Evolutionary conservation across 1,284 basidiomycete species (phyloP), one percentile per base, ranked within the genome.

Genomic region (Amylostereum areolatum): DNA sequence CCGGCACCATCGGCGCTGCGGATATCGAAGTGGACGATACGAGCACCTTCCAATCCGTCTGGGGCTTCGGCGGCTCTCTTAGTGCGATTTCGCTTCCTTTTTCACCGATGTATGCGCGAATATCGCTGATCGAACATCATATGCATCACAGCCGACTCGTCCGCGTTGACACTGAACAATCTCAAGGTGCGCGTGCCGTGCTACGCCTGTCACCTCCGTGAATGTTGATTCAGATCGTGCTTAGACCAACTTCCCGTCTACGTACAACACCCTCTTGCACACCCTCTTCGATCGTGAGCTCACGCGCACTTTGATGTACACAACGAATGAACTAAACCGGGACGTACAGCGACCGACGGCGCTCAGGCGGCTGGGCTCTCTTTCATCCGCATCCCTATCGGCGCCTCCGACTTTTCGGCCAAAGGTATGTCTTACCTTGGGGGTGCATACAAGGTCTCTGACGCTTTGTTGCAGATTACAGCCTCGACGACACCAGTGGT

Each of bases 371-470:
- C 77, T 3, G 77, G 77, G 2, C 62, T 79, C 29, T 69, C 72
- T 7, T 75, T 74, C 55, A 59, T 80, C 40, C 71, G 78, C n/a
- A 68, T 78, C n/a, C 70, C 75, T 0, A 66, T 80, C 12, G 78
- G 77, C 34, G 74, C 77, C 5, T 66, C 72, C 24, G 77, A 79
- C 60, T 77, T 79, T 57, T 73, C 72, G 11, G 46, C 65, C 2
- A 58, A 47, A 0, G 45, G 69, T 69, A 52, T 34, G 58, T 45
- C 18, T 27, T 24, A 2, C 24, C 29, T 40, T 47, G 31, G 25
- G 5, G 24, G 10, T 33, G 34, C 31, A n/a, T 36, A 1, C 12
- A 8, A 12, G 36, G 12, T 35, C 31, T 29, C n/a, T 27, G 9
- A 29, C 12, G 7, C 28, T 12, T 24, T 29, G 12, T 31, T 34